Percentiles rank a stretch among this genome's conserved stretches.
phyloP scores from a whole-genome alignment of 768 basidiomycete species.

The Infundibulicybe gibba region DNA sequence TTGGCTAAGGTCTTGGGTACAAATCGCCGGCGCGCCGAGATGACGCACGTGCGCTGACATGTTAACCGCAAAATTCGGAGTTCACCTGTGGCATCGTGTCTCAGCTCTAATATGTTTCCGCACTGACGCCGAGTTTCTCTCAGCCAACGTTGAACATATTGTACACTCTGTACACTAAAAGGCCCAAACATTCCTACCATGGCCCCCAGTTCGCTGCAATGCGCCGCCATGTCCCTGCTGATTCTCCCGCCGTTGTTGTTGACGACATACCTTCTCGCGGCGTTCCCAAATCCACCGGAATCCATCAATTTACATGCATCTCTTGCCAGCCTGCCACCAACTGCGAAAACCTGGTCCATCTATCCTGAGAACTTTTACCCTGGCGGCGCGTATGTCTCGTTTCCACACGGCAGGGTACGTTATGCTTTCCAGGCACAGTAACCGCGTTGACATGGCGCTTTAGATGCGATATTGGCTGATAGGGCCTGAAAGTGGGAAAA shows the following conservation, averaged over 20 bases:
- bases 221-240: constrained; percentile 52
- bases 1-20: too few species aligned
- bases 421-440: background rate
- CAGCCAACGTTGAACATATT: too few species aligned
- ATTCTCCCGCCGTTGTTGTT: constrained; percentile 59
- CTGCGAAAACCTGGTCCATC: constrained; percentile 59
- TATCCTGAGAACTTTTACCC: constrained; percentile 71
- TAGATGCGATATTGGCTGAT: constrained; percentile 77
- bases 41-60: too few species aligned
- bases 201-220: constrained; percentile 34
- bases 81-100: too few species aligned
- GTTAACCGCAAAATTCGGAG: too few species aligned
- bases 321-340: constrained; percentile 53
- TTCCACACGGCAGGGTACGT: constrained; percentile 64
- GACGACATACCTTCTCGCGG: constrained; percentile 56
- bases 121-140: too few species aligned
- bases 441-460: background rate
- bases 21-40: too few species aligned
- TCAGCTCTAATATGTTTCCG: too few species aligned
- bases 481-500: constrained; percentile 65
- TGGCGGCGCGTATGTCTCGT: constrained; percentile 57
- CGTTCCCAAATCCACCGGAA: constrained; percentile 60
- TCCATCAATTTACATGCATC: constrained; percentile 50
- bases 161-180: too few species aligned
- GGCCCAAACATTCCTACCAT: background rate